Percentiles rank a stretch among this genome's conserved stretches.
Conservation (phyloP, 495 filamentous ascomycete genomes). For the Neurospora cerealis region DNA sequence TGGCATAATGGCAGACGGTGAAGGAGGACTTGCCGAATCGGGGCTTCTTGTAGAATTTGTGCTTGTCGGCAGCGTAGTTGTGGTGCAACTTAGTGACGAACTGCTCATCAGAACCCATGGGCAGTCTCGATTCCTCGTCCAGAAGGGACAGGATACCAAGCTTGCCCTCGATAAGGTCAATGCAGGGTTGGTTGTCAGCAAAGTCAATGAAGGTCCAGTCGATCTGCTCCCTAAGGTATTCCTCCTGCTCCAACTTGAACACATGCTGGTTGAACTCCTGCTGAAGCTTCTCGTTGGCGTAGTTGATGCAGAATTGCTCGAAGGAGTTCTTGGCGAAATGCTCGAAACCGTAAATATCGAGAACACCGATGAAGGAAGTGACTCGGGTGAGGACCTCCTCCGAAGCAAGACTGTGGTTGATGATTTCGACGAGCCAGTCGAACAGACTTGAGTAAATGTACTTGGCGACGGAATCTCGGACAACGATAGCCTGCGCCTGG, state of each 20-base stretch:
- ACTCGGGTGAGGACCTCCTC: slow-evolving; percentile 77
- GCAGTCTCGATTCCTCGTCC: slow-evolving; percentile 92
- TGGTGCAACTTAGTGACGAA: slow-evolving; percentile 97
- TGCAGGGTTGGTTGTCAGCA: slow-evolving; percentile 99
- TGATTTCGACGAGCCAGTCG: slow-evolving; percentile 95
- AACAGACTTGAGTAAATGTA: slow-evolving; percentile 98
- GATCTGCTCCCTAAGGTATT: slow-evolving; percentile 93
- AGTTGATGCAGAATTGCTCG: slow-evolving; percentile 99
- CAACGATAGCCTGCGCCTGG: slow-evolving; percentile 87
- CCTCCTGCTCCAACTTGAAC: slow-evolving; percentile 99
- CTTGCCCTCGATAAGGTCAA: slow-evolving; percentile 96
- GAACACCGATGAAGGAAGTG: slow-evolving; percentile 92
- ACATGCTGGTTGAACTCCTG: slow-evolving; percentile 99
- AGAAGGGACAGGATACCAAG: slow-evolving; percentile 85
- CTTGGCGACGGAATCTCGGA: slow-evolving; percentile 95
- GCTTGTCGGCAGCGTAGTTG: slow-evolving; percentile 83
- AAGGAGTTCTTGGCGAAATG: slow-evolving; percentile 99
- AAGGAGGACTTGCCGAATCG: slow-evolving; percentile 96
- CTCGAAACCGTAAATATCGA: slow-evolving; percentile 99
- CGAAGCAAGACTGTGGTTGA: slow-evolving; percentile 82
- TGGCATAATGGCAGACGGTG: slow-evolving; percentile 96
- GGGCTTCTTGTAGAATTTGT: slow-evolving; percentile 97
- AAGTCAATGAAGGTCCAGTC: slow-evolving; percentile 99
- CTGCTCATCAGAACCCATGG: slow-evolving; percentile 95
- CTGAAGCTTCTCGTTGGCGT: slow-evolving; percentile 98